Evolutionary conservation across 2,329 filamentous ascomycete species (phyloP).

Genomic region (Dothideomycetidae sp.): DNA sequence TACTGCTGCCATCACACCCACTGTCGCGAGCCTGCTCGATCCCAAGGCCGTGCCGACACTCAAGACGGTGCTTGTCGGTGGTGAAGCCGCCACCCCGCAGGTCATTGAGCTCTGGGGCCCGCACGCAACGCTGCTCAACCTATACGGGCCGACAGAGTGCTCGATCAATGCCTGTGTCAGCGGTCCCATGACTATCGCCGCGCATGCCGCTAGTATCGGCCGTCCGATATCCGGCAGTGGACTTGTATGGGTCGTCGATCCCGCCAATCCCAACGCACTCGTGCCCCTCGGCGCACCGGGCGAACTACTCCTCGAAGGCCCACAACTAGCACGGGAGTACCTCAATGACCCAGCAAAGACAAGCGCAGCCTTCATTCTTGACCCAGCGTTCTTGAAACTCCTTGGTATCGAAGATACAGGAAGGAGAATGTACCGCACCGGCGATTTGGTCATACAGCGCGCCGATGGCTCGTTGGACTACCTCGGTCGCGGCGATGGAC

Average conservation of each 20-base stretch:
- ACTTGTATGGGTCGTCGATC: slow-evolving; percentile 46
- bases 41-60: slow-evolving; percentile 15
- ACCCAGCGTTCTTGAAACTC: slow-evolving; percentile 35
- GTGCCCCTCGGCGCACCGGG: slow-evolving; percentile 36
- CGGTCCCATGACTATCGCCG: neutral
- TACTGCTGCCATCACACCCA: slow-evolving; percentile 32
- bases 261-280: slow-evolving; percentile 61
- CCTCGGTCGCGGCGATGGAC: slow-evolving; percentile 65
- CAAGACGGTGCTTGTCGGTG: slow-evolving; percentile 15
- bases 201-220: slow-evolving; percentile 11
- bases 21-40: slow-evolving; percentile 19
- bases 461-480: slow-evolving; percentile 54
- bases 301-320: slow-evolving; percentile 33
- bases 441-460: slow-evolving; percentile 62
- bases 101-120: neutral
- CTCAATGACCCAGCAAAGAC: slow-evolving; percentile 21
- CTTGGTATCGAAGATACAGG: slow-evolving; percentile 17
- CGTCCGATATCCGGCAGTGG: slow-evolving; percentile 15
- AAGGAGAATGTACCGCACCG: slow-evolving; percentile 62
- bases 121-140: neutral
- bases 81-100: slow-evolving; percentile 12
- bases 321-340: slow-evolving; percentile 30
- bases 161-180: slow-evolving; percentile 3
- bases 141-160: slow-evolving; percentile 5
- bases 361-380: slow-evolving; percentile 19